phyloP scores from a whole-genome alignment of 768 basidiomycete genomes.

The Boletus fagicola region DNA sequence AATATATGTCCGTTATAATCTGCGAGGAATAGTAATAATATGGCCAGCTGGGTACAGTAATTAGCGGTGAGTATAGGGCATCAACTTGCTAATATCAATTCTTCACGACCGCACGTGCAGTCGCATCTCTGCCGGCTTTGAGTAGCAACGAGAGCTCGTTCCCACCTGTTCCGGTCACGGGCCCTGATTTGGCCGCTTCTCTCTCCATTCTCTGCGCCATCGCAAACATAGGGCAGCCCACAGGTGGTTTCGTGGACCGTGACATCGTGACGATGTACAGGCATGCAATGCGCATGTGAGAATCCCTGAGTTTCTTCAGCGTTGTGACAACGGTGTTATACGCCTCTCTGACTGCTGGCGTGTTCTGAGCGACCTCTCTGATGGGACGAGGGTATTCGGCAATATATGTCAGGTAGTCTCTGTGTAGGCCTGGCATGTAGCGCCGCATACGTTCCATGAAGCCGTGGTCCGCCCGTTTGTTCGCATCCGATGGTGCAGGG shows the following conservation, averaged over 20 bases:
- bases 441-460: conserved; percentile 94
- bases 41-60: conserved; percentile 3
- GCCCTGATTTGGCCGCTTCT: conserved; percentile 44
- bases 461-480: conserved; percentile 64
- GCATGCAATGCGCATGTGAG: conserved; percentile 86
- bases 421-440: conserved; percentile 94
- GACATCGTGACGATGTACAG: conserved; percentile 88
- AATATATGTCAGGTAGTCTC: conserved; percentile 76
- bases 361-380: conserved; percentile 57
- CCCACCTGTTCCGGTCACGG: conserved; percentile 84
- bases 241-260: conserved; percentile 48
- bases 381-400: conserved; percentile 56
- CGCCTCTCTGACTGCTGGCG: conserved; percentile 59
- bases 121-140: conserved; percentile 90
- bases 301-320: conserved; percentile 79
- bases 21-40: neutral
- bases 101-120: conserved; percentile 57
- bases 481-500: conserved; percentile 62
- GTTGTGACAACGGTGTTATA: conserved; percentile 80
- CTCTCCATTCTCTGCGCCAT: conserved; percentile 51
- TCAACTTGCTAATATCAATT: conserved; percentile 10
- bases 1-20: conserved; percentile 15
- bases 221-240: conserved; percentile 51
- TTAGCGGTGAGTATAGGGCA: conserved; percentile 12
- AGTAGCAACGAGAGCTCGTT: conserved; percentile 78